Evolutionary conservation across 129 eudicot species (phyloP).

Genomic region (Ambrosia trifida): DNA sequence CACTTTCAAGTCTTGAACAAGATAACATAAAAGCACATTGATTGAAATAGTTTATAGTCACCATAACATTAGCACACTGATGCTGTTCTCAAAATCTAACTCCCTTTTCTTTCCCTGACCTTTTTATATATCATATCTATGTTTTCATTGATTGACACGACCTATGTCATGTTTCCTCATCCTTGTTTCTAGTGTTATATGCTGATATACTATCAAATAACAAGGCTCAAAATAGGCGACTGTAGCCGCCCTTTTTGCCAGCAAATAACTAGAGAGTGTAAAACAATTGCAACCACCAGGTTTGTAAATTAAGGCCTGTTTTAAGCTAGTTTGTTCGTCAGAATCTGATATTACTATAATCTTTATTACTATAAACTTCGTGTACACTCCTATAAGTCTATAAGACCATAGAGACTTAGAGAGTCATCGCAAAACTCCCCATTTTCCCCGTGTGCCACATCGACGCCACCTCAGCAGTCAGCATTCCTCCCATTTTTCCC

Average conservation of each 20-base stretch:
- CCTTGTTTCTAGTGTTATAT: constrained; percentile 3
- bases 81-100: not conserved
- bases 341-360: not conserved
- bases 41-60: not conserved
- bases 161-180: constrained; percentile 8
- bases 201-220: not conserved
- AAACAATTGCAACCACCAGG: constrained; percentile 6
- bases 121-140: not conserved
- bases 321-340: constrained; percentile 11
- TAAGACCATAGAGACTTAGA: no score
- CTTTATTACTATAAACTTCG: no score
- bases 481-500: no score
- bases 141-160: not conserved
- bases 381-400: constrained; percentile 11
- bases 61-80: not conserved
- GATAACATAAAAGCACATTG: not conserved
- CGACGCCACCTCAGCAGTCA: no score
- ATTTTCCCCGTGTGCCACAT: no score
- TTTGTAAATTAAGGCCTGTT: not conserved
- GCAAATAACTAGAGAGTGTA: not conserved
- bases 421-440: no score
- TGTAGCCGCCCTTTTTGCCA: not conserved
- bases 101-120: not conserved
- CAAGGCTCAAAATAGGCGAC: not conserved
- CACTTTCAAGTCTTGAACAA: constrained; percentile 4